phyloP scores from a whole-genome alignment of 2,329 filamentous ascomycete species.

The Exophiala sideris region DNA sequence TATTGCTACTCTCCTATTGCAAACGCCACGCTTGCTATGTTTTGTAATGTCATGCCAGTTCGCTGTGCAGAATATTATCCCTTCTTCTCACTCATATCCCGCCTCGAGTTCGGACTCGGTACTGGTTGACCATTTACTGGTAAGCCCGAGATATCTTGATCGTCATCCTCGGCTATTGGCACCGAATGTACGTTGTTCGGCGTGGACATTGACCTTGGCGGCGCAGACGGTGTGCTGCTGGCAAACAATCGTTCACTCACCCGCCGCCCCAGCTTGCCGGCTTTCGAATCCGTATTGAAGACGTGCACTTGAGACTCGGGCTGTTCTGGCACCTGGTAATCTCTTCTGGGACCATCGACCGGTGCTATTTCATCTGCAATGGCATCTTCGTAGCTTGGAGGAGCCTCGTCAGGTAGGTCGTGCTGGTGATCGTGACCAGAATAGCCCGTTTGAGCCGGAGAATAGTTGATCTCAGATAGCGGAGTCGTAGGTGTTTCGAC shows the following conservation, averaged over 20 bases:
- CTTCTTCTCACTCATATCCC: slow-evolving; percentile 9
- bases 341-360: slow-evolving; percentile 63
- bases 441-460: slow-evolving; percentile 13
- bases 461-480: slow-evolving; percentile 11
- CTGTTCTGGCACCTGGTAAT: slow-evolving; percentile 38
- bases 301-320: slow-evolving; percentile 9
- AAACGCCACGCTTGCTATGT: neutral
- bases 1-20: too few relatives aligned
- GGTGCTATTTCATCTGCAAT: slow-evolving; percentile 75
- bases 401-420: slow-evolving; percentile 63
- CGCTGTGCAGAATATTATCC: neutral
- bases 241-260: slow-evolving; percentile 28
- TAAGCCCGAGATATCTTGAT: neutral
- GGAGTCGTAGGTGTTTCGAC: slow-evolving; percentile 8
- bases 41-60: neutral
- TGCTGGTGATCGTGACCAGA: slow-evolving; percentile 3
- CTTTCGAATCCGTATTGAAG: slow-evolving; percentile 26
- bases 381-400: slow-evolving; percentile 91
- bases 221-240: slow-evolving; percentile 11
- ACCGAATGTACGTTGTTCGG: slow-evolving; percentile 2
- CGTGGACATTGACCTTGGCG: slow-evolving; percentile 14
- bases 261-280: slow-evolving; percentile 18
- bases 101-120: neutral
- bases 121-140: neutral
- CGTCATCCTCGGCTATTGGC: slow-evolving; percentile 10